Base-by-base conservation (phyloP, 768 basidiomycete species). In the Pulveroboletus frians region DNA sequence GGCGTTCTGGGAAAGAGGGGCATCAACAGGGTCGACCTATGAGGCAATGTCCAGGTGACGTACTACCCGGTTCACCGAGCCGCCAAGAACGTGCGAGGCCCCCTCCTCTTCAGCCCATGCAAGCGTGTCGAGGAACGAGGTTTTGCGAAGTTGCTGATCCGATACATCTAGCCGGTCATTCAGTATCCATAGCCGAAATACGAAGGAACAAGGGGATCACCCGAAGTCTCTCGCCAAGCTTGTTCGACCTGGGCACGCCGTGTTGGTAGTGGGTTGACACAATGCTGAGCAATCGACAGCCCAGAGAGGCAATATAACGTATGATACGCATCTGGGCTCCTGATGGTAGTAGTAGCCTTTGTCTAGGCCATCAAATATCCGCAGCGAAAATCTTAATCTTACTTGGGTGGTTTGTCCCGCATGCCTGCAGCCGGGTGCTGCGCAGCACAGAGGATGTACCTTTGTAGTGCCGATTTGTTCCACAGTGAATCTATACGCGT, bases 371-470 rank as follows among this genome's bases (percentile, higher is more conserved):
- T 10, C 37, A 1, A 9, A 27, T 17, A 26, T n/a, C 14, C 7
- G 15, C 21, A 18, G 9, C 11, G 43, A 8, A n/a, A 14, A 31
- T 15, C 80, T 46, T 66, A 14, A 31, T 15, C 80, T 46, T 66
- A 90, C 88, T 96, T 97, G 34, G 91, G 90, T 13, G 96, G 96
- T 63, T 99, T 99, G 63, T 99, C 96, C 20, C 92, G 75, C 43
- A 98, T 67, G 14, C 96, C 96, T 7, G 92, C 94, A 0, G 83
- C 76, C 1, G 84, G 81, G 53, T 85, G 81, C 60, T 99, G 96
- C 0, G 85, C 92, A 15, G 91, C 90, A 43, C 81, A 79, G 2
- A 97, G 70, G 37, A 96, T 77, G 64, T 90, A 99, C 57, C 90
- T 80, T 63, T 98, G 94, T 18, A 97, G 69, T 1, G 89, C 92